These are phyloP conservation scores for Cenchrus purpureus DNA, from an alignment of 176 grass and related monocot genomes.

Conservation along the genomic window DNA sequence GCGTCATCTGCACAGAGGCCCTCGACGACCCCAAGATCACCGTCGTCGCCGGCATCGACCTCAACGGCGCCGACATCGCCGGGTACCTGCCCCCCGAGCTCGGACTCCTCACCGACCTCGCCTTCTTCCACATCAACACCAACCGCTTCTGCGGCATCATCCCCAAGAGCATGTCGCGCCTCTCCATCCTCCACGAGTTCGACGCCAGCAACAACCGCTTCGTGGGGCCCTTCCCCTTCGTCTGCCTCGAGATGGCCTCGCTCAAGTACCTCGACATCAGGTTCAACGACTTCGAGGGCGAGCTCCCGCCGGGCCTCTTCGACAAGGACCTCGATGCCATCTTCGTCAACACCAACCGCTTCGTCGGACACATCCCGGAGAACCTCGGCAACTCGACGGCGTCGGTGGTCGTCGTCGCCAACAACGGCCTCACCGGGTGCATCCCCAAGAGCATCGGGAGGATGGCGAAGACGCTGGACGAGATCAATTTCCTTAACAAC, in stretches of 20 bases:
- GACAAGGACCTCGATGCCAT: constrained; percentile 55
- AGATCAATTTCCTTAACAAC: constrained; percentile 54
- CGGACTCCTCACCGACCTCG: constrained; percentile 46
- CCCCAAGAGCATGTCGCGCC: constrained; percentile 42
- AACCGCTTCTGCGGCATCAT: constrained; percentile 66
- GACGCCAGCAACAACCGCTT: constrained; percentile 64
- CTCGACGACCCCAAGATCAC: constrained; percentile 33
- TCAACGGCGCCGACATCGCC: constrained; percentile 61
- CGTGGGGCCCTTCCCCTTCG: constrained; percentile 48
- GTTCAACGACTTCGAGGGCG: constrained; percentile 62
- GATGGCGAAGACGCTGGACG: constrained; percentile 49
- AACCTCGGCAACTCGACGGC: constrained; percentile 58
- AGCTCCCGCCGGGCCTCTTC: constrained; percentile 46
- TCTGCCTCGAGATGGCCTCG: constrained; percentile 23
- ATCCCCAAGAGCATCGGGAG: constrained; percentile 49
- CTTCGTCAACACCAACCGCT: constrained; percentile 56
- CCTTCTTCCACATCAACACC: constrained; percentile 64
- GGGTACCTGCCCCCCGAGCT: constrained; percentile 54
- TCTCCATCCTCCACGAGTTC: constrained; percentile 48
- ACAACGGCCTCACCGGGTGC: constrained; percentile 43
- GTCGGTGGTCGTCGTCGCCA: constrained; percentile 51
- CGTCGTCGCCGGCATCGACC: constrained; percentile 50
- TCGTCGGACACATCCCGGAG: constrained; percentile 32
- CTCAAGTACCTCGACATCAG: constrained; percentile 59
- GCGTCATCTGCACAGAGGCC: constrained; percentile 38